Conservation (phyloP, 2,329 filamentous ascomycete genomes). For the Colletotrichum sp. region DNA sequence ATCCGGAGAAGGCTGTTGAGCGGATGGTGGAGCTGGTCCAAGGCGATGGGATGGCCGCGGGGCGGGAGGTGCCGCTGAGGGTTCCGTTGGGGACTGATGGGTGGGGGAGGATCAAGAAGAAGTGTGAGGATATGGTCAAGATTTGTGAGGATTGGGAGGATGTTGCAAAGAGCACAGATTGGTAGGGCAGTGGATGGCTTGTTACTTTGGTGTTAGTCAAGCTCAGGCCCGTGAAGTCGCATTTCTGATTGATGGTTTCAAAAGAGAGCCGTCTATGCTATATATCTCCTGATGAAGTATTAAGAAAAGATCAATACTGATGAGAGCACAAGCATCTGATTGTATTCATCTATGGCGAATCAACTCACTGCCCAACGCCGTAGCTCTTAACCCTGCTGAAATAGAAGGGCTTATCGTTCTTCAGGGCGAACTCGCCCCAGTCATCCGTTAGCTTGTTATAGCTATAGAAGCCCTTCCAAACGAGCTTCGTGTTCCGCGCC, state of each 20-base stretch:
- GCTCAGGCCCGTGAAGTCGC: background rate
- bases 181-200: background rate
- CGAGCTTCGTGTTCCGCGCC: conserved; percentile 82
- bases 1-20: conserved; percentile 52
- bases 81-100: conserved; percentile 59
- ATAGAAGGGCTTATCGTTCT: conserved; percentile 69
- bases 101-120: conserved; percentile 50
- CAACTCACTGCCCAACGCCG: conserved; percentile 48
- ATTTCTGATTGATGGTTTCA: background rate
- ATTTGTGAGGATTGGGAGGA: conserved; percentile 55
- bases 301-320: background rate
- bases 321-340: background rate
- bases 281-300: background rate
- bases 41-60: conserved; percentile 42
- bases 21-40: conserved; percentile 60
- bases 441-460: conserved; percentile 91
- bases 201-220: background rate
- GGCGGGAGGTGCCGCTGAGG: conserved; percentile 45
- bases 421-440: conserved; percentile 78
- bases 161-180: conserved; percentile 52
- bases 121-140: conserved; percentile 53
- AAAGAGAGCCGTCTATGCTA: background rate
- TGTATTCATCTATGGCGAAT: conserved; percentile 18
- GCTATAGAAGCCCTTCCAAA: conserved; percentile 90
- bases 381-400: conserved; percentile 72